Conservation (phyloP, 2,329 filamentous ascomycete genomes). For the Aspergillus terreus region DNA sequence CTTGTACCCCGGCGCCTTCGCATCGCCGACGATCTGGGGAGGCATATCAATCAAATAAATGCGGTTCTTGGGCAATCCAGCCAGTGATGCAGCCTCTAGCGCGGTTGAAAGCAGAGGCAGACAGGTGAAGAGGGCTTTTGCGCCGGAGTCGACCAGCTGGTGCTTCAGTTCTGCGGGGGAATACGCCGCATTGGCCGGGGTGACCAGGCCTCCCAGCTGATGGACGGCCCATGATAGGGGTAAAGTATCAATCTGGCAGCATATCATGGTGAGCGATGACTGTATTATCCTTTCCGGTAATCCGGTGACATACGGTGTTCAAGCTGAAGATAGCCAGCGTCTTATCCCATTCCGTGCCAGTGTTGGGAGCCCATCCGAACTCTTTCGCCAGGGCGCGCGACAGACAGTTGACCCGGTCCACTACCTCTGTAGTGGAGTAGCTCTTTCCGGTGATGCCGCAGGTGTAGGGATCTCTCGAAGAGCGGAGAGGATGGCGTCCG, state of each 20-base stretch:
- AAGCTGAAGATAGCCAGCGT: slow-evolving; percentile 73
- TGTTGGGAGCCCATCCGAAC: slow-evolving; percentile 66
- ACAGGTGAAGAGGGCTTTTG: slow-evolving; percentile 70
- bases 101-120: slow-evolving; percentile 62
- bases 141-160: slow-evolving; percentile 66
- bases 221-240: slow-evolving; percentile 71
- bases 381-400: slow-evolving; percentile 67
- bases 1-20: slow-evolving; percentile 50
- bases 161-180: slow-evolving; percentile 66
- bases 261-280: neutral
- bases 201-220: slow-evolving; percentile 68
- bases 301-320: slow-evolving; percentile 59
- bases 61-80: slow-evolving; percentile 59
- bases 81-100: slow-evolving; percentile 60
- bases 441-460: slow-evolving; percentile 70
- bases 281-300: neutral
- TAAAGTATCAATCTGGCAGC: slow-evolving; percentile 65
- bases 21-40: slow-evolving; percentile 48
- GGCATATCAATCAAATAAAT: slow-evolving; percentile 70
- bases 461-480: slow-evolving; percentile 68
- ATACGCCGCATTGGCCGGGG: slow-evolving; percentile 73
- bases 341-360: slow-evolving; percentile 77
- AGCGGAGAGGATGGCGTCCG: slow-evolving; percentile 60
- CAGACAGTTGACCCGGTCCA: slow-evolving; percentile 62
- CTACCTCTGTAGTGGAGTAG: slow-evolving; percentile 61